A percentile compares a stretch with the other conserved stretches of the same genome.
Evolutionary conservation across 345 rosid genomes (phyloP).

Genomic region (Acer negundo): DNA sequence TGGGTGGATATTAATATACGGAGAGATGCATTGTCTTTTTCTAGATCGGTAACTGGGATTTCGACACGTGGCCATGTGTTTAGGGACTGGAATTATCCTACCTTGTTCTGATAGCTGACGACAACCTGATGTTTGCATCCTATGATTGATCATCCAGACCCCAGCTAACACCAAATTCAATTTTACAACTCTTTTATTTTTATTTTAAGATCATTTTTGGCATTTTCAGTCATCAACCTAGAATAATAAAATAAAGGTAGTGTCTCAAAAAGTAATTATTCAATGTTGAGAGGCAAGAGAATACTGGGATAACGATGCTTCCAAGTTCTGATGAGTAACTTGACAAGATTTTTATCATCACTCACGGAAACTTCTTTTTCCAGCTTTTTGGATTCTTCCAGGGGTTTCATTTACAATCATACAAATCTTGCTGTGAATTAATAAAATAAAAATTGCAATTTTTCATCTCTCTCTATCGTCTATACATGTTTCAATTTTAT

Average conservation of each 20-base stretch:
- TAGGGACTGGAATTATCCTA: conserved; percentile 27
- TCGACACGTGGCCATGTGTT: conserved; percentile 28
- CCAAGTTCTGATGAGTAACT: neutral
- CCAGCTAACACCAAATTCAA: neutral
- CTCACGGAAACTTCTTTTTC: neutral
- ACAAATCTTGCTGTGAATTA: neutral
- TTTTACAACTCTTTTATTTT: too few relatives aligned
- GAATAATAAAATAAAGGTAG: neutral
- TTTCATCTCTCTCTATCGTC: neutral
- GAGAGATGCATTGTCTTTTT: conserved; percentile 18
- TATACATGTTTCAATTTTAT: too few relatives aligned
- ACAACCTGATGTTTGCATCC: conserved; percentile 29
- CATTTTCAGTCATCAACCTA: conserved; percentile 4
- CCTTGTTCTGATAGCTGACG: conserved; percentile 32
- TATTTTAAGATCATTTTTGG: neutral
- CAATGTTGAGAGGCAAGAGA: neutral
- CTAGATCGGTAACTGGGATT: neutral
- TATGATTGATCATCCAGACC: conserved; percentile 29
- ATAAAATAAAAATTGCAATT: neutral
- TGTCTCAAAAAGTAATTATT: neutral
- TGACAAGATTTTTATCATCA: neutral
- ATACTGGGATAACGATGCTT: neutral
- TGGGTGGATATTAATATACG: conserved; percentile 28
- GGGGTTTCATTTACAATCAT: neutral
- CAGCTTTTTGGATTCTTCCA: neutral